Evolutionary conservation across 2,329 filamentous ascomycete genomes (phyloP).

Genomic region (Exophiala oligosperma): DNA sequence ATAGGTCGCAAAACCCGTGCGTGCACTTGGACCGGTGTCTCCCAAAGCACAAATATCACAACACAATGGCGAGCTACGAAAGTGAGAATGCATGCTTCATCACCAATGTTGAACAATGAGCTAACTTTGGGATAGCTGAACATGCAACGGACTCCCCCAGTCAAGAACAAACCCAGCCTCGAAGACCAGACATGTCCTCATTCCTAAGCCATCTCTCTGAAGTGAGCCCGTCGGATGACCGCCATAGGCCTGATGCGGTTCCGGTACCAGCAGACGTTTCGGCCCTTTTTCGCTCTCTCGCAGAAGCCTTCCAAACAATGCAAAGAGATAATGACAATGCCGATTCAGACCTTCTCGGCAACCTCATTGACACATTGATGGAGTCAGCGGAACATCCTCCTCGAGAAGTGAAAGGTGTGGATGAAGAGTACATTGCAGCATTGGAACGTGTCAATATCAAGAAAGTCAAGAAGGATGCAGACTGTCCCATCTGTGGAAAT

Average conservation of each 20-base stretch:
- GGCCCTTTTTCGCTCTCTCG: conserved; percentile 59
- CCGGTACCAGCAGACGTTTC: conserved; percentile 62
- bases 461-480: conserved; percentile 30
- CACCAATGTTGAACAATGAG: neutral
- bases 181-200: conserved; percentile 64
- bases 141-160: conserved; percentile 26
- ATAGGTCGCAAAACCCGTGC: neutral
- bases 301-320: conserved; percentile 62
- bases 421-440: conserved; percentile 47
- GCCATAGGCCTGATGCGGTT: conserved; percentile 57
- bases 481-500: conserved; percentile 56
- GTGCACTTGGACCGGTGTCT: neutral
- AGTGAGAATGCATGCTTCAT: conserved; percentile 18
- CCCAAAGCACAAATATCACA: neutral
- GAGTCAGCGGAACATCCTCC: conserved; percentile 60
- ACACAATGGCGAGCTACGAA: conserved; percentile 31
- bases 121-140: conserved; percentile 24
- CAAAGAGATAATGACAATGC: conserved; percentile 41
- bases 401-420: conserved; percentile 60
- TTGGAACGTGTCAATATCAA: conserved; percentile 32
- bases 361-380: conserved; percentile 58
- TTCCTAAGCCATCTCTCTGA: conserved; percentile 64
- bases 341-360: conserved; percentile 49
- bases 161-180: conserved; percentile 36
- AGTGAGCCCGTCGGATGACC: conserved; percentile 52